Evolutionary conservation across 441 rosid species (phyloP), one percentile per base, ranked within the genome.

Genomic region (Syzygium malaccense): DNA sequence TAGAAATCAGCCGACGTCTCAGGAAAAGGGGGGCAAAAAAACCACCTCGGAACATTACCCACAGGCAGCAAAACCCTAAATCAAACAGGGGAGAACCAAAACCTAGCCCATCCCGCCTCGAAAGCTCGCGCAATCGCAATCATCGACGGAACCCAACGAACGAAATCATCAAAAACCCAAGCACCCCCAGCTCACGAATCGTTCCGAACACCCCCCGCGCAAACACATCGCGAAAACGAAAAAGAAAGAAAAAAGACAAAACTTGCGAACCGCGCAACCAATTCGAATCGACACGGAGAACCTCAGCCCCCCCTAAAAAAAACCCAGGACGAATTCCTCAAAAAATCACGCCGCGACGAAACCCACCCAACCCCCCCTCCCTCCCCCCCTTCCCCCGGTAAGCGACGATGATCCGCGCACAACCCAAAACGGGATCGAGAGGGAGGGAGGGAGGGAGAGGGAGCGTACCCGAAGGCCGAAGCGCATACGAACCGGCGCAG

Each of bases 401-500:
- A 62, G 41, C 48, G 30, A 32, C 32, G 30, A 87, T 28, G n/a
- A 87, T 55, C 58, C 86, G 17, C 25, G n/a, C 75, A 33, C 32
- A 18, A 54, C 54, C 26, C 37, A 53, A 45, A 19, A 26, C 41
- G 56, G 37, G 68, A 9, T 20, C n/a, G 60, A 33, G 4, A n/a
- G 45, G 3, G 25, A 37, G 41, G 19, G 90, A 56, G 54, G 68
- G n/a, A 45, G n/a, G 53, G 26, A 49, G 13, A 45, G 0, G 17
- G 41, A 28, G 51, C 51, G 78, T 86, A 96, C 98, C 97, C 92
- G 95, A 94, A 86, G 95, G 92, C 93, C 92, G 92, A 95, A 87
- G 93, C 95, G 99, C 96, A 94, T 91, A 94, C 91, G 92, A 91
- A 95, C 97, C 98, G 98, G 92, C 96, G 93, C 95, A 88, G 91